phyloP scores from a whole-genome alignment of 2,329 filamentous ascomycete species.

The Remersonia thermophila region DNA sequence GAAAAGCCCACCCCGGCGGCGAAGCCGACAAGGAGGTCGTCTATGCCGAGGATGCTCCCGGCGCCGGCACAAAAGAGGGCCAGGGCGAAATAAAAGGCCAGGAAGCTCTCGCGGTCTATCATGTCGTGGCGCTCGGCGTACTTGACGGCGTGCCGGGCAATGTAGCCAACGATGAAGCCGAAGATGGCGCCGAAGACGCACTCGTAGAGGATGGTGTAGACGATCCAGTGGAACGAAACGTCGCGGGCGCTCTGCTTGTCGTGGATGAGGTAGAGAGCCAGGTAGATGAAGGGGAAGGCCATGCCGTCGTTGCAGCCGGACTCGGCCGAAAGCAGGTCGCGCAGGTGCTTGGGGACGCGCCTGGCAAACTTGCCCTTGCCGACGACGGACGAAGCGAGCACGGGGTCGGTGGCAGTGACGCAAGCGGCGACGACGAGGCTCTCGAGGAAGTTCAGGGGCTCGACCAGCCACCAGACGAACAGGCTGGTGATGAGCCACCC shows the following conservation, averaged over 20 bases:
- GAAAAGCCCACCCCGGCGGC: constrained; percentile 96
- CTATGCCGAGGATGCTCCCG: constrained; percentile 78
- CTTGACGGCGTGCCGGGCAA: constrained; percentile 82
- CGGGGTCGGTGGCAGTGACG: constrained; percentile 93
- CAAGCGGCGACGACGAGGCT: constrained; percentile 80
- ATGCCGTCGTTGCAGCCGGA: constrained; percentile 99
- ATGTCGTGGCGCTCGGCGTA: constrained; percentile 71
- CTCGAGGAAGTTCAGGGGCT: constrained; percentile 74
- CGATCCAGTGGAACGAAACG: constrained; percentile 77
- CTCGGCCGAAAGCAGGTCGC: constrained; percentile 88
- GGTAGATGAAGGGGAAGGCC: constrained; percentile 96
- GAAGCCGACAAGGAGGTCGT: constrained; percentile 90
- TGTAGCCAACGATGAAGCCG: constrained; percentile 78
- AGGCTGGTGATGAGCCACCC: constrained; percentile 89
- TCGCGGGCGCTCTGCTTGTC: constrained; percentile 57
- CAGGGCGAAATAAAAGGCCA: constrained; percentile 97
- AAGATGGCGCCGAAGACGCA: constrained; percentile 87
- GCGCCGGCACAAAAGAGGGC: constrained; percentile 93
- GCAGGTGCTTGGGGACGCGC: constrained; percentile 90
- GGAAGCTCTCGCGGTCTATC: constrained; percentile 91
- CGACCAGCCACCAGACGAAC: constrained; percentile 86
- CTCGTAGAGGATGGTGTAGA: constrained; percentile 84
- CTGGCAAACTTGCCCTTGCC: constrained; percentile 99
- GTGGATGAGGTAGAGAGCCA: constrained; percentile 78
- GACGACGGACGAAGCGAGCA: constrained; percentile 92